Evolutionary conservation across 139 green algal species (phyloP), one percentile per base, ranked within the genome.

Genomic region (Chlorella sp.): DNA sequence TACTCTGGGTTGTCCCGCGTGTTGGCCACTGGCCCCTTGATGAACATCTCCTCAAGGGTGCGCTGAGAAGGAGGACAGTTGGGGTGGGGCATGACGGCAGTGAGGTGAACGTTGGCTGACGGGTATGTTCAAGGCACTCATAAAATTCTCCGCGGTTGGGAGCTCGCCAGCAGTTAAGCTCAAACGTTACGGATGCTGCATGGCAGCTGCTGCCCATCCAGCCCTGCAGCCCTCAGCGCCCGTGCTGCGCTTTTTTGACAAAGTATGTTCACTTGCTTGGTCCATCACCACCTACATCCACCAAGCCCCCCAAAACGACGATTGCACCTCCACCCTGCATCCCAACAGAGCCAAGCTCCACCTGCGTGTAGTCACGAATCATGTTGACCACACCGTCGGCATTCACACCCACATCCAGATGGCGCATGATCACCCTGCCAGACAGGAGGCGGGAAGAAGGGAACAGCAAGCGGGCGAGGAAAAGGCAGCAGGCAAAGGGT

Each of bases 301-400:
- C 68, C 68, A n/a, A 76, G 11, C 32, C n/a, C n/a, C n/a, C n/a
- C 22, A 34, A 32, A 32, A n/a, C 68, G 9, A 76, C 68, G 18
- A 1, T 32, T 76, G 68, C 68, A 57, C 68, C 22, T 36, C 68
- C 68, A n/a, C 68, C 68, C 24, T 34, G 18, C 75, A n/a, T 26
- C 75, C 5, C 32, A 30, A 81, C 28, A 5, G 12, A 37, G n/a
- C 73, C n/a, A n/a, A n/a, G 28, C 26, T 7, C 32, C 85, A 82
- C 85, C 90, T 91, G 75, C 92, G 92, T 92, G 86, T 95, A 96
- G 91, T 95, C 94, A 28, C 93, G 84, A 53, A 94, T 36, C 34
- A 94, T 93, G 21, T 84, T 88, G 61, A 98, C 85, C 60, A 92
- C 87, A 0, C 92, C 94, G 85, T 96, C 95, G 1, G 92, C 91